phyloP scores from a whole-genome alignment of 2,329 filamentous ascomycete genomes.

The Diaporthe caulivora region DNA sequence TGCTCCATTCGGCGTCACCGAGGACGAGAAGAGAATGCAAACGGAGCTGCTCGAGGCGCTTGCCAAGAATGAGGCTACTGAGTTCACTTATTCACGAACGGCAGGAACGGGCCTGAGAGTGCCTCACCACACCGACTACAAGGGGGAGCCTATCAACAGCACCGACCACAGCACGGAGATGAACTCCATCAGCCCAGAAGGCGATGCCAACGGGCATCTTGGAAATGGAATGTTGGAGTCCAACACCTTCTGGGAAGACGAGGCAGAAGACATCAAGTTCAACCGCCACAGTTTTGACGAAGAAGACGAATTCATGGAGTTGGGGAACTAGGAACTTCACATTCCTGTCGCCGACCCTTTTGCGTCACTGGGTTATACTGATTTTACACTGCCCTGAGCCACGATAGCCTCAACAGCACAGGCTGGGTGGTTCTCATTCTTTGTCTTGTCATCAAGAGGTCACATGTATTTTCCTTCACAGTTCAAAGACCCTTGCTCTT shows the following conservation, averaged over 20 bases:
- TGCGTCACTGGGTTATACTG: background rate
- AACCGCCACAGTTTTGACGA: constrained; percentile 69
- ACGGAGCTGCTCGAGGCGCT: constrained; percentile 91
- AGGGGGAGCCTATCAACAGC: constrained; percentile 78
- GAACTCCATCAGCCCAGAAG: constrained; percentile 66
- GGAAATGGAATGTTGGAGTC: constrained; percentile 39
- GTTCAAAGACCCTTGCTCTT: constrained; percentile 29
- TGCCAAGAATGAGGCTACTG: constrained; percentile 79
- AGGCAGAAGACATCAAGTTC: constrained; percentile 74
- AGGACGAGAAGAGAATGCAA: constrained; percentile 96
- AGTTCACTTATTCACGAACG: constrained; percentile 87
- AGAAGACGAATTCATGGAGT: constrained; percentile 93
- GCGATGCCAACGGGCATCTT: constrained; percentile 37
- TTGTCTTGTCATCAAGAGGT: constrained; percentile 3
- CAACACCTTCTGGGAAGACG: constrained; percentile 39
- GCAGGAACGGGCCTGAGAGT: constrained; percentile 89
- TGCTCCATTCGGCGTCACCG: constrained; percentile 85
- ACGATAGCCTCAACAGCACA: background rate
- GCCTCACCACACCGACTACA: constrained; percentile 91
- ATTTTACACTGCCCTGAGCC: background rate
- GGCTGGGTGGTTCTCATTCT: background rate
- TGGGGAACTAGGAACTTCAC: constrained; percentile 53
- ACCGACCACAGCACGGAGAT: constrained; percentile 51
- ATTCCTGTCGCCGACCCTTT: background rate
- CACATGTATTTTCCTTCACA: constrained; percentile 11